A percentile compares a stretch with the other conserved stretches of the same genome.
Evolutionary conservation across 306 rosid species (phyloP).

Genomic region (Cucumis melo): DNA sequence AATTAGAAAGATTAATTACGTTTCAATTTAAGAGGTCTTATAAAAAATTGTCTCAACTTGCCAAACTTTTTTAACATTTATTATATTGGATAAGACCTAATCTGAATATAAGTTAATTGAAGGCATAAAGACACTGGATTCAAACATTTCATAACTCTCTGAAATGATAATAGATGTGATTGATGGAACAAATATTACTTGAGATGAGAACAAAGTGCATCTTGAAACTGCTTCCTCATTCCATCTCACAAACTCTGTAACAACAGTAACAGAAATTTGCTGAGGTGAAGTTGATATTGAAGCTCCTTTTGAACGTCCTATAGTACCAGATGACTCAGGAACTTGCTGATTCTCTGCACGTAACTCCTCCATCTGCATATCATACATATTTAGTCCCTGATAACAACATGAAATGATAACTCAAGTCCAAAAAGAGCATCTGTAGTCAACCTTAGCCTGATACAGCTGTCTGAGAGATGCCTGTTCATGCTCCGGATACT

Average conservation of each 20-base stretch:
- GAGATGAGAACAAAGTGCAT: conserved; percentile 87
- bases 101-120: not conserved
- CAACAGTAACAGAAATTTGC: conserved; percentile 96
- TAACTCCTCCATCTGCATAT: conserved; percentile 73
- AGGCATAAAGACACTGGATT: not conserved
- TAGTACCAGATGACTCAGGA: conserved; percentile 75
- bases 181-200: conserved; percentile 33
- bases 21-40: not conserved
- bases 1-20: not conserved
- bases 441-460: conserved; percentile 63
- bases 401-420: conserved; percentile 9
- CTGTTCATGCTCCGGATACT: conserved; percentile 89
- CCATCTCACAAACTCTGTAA: conserved; percentile 98
- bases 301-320: conserved; percentile 87
- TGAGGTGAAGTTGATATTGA: conserved; percentile 64
- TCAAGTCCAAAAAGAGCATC: not conserved
- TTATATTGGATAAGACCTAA: not conserved
- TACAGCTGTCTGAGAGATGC: conserved; percentile 87
- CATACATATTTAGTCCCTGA: conserved; percentile 11
- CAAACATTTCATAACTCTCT: not conserved
- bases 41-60: not conserved
- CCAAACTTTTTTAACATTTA: not conserved
- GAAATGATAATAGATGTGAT: not conserved
- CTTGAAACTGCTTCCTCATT: conserved; percentile 96
- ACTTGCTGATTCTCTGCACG: conserved; percentile 71